phyloP scores from a whole-genome alignment of 768 basidiomycete genomes.

The Cyclocybe cylindracea region DNA sequence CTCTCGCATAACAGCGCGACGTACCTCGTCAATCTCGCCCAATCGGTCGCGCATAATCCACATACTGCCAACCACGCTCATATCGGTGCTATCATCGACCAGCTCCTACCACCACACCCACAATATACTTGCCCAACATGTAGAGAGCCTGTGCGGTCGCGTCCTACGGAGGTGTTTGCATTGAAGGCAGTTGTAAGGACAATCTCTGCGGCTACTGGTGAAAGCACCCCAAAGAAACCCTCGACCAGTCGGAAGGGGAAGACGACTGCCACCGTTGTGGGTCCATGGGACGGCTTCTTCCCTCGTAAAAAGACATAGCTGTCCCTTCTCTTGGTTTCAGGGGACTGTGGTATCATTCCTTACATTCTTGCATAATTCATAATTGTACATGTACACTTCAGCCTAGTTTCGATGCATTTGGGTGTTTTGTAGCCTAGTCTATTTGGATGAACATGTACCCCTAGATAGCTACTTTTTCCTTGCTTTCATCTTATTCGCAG shows the following conservation, averaged over 20 bases:
- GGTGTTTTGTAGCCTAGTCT: neutral
- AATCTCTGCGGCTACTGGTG: conserved; percentile 50
- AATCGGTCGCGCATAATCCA: conserved; percentile 21
- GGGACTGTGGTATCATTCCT: neutral
- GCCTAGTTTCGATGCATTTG: too few species aligned
- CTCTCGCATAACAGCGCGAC: neutral
- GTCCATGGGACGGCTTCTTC: conserved; percentile 54
- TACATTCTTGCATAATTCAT: conserved; percentile 1
- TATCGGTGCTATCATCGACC: conserved; percentile 24
- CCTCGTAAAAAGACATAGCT: conserved; percentile 19
- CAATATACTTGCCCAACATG: conserved; percentile 72
- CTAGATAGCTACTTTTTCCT: conserved; percentile 37
- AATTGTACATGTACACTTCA: neutral
- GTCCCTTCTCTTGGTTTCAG: conserved; percentile 5
- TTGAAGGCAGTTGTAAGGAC: conserved; percentile 58
- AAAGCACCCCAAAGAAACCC: conserved; percentile 41
- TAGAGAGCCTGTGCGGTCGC: conserved; percentile 45
- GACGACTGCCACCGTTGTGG: conserved; percentile 9
- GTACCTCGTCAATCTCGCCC: conserved; percentile 5
- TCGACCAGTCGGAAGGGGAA: conserved; percentile 22
- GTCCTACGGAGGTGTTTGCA: conserved; percentile 61
- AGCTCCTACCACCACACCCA: conserved; percentile 39
- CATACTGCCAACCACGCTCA: conserved; percentile 26
- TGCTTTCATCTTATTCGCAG: conserved; percentile 35
- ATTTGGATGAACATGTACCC: neutral